Evolutionary conservation across 257 asterid genomes (phyloP).

Genomic region (Gentiana straminea): DNA sequence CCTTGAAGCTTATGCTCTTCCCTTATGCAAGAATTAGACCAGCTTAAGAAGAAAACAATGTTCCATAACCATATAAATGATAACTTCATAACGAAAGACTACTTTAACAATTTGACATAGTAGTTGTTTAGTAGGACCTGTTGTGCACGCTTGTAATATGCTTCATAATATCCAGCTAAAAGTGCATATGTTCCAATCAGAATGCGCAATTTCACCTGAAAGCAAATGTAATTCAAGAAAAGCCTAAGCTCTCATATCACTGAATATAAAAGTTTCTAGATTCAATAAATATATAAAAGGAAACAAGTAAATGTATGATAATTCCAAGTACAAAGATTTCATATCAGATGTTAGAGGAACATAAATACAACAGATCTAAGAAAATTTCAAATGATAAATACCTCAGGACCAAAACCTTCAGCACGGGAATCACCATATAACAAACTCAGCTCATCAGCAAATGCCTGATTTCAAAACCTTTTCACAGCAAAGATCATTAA

Average conservation of each 20-base stretch:
- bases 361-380: neutral
- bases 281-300: neutral
- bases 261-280: too few relatives aligned
- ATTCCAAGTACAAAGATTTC: neutral
- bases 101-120: neutral
- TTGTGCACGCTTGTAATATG: constrained; percentile 93
- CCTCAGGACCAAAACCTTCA: constrained; percentile 96
- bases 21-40: too few relatives aligned
- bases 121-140: constrained; percentile 40
- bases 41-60: too few relatives aligned
- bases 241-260: neutral
- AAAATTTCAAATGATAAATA: constrained; percentile 15
- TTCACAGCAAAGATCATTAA: neutral
- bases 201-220: constrained; percentile 90
- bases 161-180: constrained; percentile 98
- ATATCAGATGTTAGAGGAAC: neutral
- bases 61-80: too few relatives aligned
- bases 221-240: neutral
- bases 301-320: too few relatives aligned
- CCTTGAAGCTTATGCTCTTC: too few relatives aligned
- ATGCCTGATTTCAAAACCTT: constrained; percentile 80
- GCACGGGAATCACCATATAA: constrained; percentile 84
- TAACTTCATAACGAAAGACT: too few relatives aligned
- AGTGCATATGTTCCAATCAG: constrained; percentile 98
- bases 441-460: constrained; percentile 64